Evolutionary conservation across 345 rosid species (phyloP).

Genomic region (Clarkia xantiana): DNA sequence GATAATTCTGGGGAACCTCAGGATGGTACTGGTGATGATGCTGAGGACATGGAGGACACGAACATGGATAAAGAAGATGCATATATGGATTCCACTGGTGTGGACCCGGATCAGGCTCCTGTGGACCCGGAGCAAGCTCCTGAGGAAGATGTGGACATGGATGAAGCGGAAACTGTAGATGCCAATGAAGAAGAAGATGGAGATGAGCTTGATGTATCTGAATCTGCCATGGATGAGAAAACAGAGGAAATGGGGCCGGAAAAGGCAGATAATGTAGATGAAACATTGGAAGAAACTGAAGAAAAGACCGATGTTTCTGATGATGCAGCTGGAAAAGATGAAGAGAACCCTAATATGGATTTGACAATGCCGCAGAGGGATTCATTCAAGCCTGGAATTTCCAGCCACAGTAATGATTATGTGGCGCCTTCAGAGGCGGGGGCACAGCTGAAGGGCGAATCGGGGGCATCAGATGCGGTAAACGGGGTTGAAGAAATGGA

Average conservation of each 20-base stretch:
- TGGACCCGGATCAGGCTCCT: conserved; percentile 33
- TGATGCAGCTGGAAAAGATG: conserved; percentile 15
- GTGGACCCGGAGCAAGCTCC: conserved; percentile 25
- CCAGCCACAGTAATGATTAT: conserved; percentile 20
- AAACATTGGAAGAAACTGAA: conserved; percentile 30
- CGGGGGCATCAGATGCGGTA: conserved; percentile 28
- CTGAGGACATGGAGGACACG: conserved; percentile 40
- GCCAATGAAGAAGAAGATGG: conserved; percentile 30
- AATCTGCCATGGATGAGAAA: neutral
- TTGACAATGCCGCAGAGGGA: conserved; percentile 21
- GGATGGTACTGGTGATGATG: conserved; percentile 24
- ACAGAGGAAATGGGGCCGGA: conserved; percentile 26
- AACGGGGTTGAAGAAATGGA: conserved; percentile 36
- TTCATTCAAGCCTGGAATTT: conserved; percentile 21
- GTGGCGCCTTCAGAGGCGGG: conserved; percentile 38
- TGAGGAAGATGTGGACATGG: conserved; percentile 41
- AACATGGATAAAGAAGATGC: conserved; percentile 51
- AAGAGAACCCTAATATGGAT: conserved; percentile 22
- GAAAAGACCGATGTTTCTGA: conserved; percentile 25
- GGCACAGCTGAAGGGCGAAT: conserved; percentile 31
- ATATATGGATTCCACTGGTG: conserved; percentile 46
- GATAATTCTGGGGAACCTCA: conserved; percentile 25
- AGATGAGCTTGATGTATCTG: conserved; percentile 29
- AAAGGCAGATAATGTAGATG: conserved; percentile 30
- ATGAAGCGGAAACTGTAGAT: conserved; percentile 24